Base-by-base conservation (phyloP, 768 basidiomycete genomes). In the Lactarius sp. region DNA sequence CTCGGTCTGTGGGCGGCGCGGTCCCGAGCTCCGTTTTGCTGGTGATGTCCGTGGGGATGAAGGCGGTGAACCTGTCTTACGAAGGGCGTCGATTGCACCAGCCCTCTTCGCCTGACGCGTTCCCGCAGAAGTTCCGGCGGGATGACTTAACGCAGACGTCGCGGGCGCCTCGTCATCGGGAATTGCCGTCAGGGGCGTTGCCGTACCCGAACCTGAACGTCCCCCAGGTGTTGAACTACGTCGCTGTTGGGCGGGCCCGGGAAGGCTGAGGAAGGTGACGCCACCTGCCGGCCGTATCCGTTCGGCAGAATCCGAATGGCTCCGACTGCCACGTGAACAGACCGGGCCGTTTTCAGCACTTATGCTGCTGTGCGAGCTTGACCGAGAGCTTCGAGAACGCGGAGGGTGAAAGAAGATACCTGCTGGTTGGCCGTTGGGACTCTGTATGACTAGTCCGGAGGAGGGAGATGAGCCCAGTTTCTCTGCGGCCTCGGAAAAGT, bases 381-480 rank as follows among this genome's bases (percentile, higher is more conserved):
- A 18, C 27, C 67, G 67, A n/a, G 59, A 47, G 31, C 44, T 33
- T 7, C 68, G 68, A 37, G 62, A n/a, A 9, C 68, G 80, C 2
- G 95, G 64, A 4, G 64, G 96, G 66, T 94, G 90, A 75, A 98
- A 99, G 77, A 94, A 92, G 61, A 99, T 95, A 12, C 94, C 96
- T n/a, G 92, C 83, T 2, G 93, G 91, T 68, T 93, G 86, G 0
- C 96, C 96, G 73, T 96, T 94, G 2, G 94, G 92, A 70, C 88
- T 92, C 68, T 95, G 91, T 42, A 98, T 89, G 56, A 98, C 82
- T 7, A 96, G 80, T 0, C 95, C 95, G 12, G 92, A 90, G 6
- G 90, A 87, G 4, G 90, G 86, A 0, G 90, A 87, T 3, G 83
- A 77, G 3, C 90, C 90, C 6, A 92, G 79, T 65, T 85, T 85